phyloP scores from a whole-genome alignment of 2,329 filamentous ascomycete species.

The Xylaria sp. region DNA sequence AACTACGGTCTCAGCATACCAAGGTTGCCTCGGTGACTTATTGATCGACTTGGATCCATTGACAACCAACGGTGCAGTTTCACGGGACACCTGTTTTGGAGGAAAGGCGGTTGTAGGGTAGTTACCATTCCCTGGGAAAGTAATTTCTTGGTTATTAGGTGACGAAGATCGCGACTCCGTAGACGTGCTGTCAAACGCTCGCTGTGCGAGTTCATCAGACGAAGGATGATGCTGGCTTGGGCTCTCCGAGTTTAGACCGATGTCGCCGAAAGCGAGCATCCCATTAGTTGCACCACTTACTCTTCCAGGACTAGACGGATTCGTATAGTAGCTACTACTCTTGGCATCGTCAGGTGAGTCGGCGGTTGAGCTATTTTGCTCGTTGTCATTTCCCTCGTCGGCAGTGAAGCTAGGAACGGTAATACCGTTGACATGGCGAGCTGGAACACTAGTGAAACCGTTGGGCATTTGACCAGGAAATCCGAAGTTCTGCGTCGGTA shows the following conservation, averaged over 20 bases:
- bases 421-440: conserved; percentile 54
- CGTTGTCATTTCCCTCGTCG: conserved; percentile 55
- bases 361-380: conserved; percentile 50
- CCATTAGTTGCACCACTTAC: conserved; percentile 45
- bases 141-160: conserved; percentile 54
- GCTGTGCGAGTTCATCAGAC: conserved; percentile 60
- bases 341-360: conserved; percentile 57
- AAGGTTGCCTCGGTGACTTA: conserved; percentile 37
- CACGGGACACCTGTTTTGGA: conserved; percentile 43
- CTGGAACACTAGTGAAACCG: conserved; percentile 43
- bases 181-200: conserved; percentile 59
- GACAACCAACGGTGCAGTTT: conserved; percentile 48
- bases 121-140: conserved; percentile 42
- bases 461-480: conserved; percentile 44
- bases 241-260: conserved; percentile 44
- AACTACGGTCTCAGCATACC: conserved; percentile 35
- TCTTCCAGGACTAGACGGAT: conserved; percentile 37
- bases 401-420: conserved; percentile 61
- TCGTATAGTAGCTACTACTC: conserved; percentile 47
- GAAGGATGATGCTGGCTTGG: conserved; percentile 55
- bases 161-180: conserved; percentile 63
- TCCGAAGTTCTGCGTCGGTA: conserved; percentile 39
- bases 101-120: conserved; percentile 49
- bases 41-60: conserved; percentile 47
- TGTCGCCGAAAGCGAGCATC: conserved; percentile 55